These are phyloP conservation scores for Fereydounia khargensis DNA, from an alignment of 1,284 basidiomycete genomes.

Conservation along the genomic window DNA sequence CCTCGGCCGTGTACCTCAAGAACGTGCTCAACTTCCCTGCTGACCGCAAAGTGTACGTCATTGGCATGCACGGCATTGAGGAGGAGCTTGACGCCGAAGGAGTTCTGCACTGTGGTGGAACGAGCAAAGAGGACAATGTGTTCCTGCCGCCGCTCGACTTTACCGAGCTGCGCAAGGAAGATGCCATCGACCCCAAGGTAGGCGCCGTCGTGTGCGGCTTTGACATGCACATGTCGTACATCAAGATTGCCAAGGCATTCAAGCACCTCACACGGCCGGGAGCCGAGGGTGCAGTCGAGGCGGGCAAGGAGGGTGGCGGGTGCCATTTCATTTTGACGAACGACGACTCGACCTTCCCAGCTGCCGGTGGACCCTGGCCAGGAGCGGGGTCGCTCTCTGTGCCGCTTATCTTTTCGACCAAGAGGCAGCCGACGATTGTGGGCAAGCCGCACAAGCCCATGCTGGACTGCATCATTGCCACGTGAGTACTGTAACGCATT, in stretches of 20 bases:
- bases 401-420: constrained; percentile 73
- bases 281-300: constrained; percentile 27
- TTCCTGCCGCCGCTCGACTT: constrained; percentile 72
- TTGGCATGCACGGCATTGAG: constrained; percentile 88
- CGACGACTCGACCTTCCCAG: constrained; percentile 85
- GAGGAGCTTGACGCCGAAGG: constrained; percentile 86
- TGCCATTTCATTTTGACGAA: constrained; percentile 91
- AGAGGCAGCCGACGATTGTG: constrained; percentile 69
- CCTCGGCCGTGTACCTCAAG: constrained; percentile 87
- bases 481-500: constrained; percentile 65
- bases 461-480: constrained; percentile 93
- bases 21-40: constrained; percentile 82
- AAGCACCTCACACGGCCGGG: constrained; percentile 68
- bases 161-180: constrained; percentile 62
- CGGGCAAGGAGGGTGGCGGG: constrained; percentile 66
- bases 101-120: constrained; percentile 77
- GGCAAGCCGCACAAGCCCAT: constrained; percentile 90
- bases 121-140: constrained; percentile 77
- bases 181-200: constrained; percentile 71
- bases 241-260: constrained; percentile 88
- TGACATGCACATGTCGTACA: constrained; percentile 65
- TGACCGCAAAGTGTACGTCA: constrained; percentile 91
- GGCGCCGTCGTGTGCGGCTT: constrained; percentile 85
- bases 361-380: constrained; percentile 73
- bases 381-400: constrained; percentile 78